Evolutionary conservation across 768 basidiomycete genomes (phyloP), one percentile per base, ranked within the genome.

Genomic region (Tylopilus intermedius): DNA sequence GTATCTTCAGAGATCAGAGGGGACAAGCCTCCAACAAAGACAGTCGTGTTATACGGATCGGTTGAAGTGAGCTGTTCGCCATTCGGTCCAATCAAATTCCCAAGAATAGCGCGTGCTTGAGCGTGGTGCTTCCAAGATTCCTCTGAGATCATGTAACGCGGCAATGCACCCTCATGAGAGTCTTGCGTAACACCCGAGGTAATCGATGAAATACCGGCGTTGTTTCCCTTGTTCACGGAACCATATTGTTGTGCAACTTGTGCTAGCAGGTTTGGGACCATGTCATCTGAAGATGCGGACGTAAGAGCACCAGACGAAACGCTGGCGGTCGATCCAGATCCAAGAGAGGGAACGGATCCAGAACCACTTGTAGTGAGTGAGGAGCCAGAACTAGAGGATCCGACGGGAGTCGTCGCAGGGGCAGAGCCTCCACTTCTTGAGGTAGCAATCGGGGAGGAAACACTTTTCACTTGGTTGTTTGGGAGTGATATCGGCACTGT

Each of bases 21-120:
- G 9, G 88, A 90, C 48, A 95, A 66, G 0, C 93, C 94, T 24
- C 94, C 94, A 18, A 96, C 94, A 57, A 96, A 96, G 5, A 92
- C 93, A 2, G 94, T 96, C 13, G 93, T 94, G 63, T 95, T 96
- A 64, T 93, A 92, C n/a, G 93, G 93, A 62, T 95, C 93, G 21
- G 86, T 90, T 22, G 88, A 89, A 27, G 88, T 90, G 57, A 92
- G 73, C 67, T 90, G 83, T 72, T 91, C 86, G 51, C 89, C 90
- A 56, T 91, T 90, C 1, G 88, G 89, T 21, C 90, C 90, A 39
- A 92, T 89, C 18, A 91, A 71, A 61, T 88, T 90, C 10, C 88
- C 86, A 51, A 92, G 71, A 51, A 91, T 88, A 2, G 88, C 87
- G 6, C 87, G 81, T 41, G 88, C 88, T 67, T 90, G 90, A 1